Percentiles rank a stretch among this genome's conserved stretches.
Conservation (phyloP, 176 grass and related monocot genomes). For the Urochloa ruziziensis region DNA sequence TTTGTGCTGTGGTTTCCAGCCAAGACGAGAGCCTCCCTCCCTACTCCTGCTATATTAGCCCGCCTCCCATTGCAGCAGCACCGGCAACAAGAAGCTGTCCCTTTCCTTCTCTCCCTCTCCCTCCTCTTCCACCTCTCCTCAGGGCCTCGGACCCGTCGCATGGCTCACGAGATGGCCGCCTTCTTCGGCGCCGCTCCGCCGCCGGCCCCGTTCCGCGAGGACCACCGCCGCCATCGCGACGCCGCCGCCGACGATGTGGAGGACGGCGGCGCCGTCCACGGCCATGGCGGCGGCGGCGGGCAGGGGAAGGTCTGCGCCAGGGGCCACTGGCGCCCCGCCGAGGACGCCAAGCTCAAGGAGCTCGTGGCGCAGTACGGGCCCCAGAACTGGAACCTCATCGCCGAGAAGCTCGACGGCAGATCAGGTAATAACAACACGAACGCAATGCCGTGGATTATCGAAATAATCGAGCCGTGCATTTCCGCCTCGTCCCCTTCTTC, state of each 20-base stretch:
- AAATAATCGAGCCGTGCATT: not conserved
- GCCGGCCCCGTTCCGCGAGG: slow-evolving; percentile 13
- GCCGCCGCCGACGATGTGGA: too few species aligned
- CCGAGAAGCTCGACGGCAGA: slow-evolving; percentile 73
- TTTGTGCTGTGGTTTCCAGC: not conserved
- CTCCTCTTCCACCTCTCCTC: not conserved
- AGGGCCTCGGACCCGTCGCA: not conserved
- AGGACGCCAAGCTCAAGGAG: slow-evolving; percentile 68
- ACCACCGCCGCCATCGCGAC: not conserved
- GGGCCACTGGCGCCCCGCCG: slow-evolving; percentile 64
- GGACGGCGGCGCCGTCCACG: too few species aligned
- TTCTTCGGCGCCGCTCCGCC: slow-evolving; percentile 31
- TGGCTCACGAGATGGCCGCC: slow-evolving; percentile 27
- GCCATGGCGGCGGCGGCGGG: not conserved
- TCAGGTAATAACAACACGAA: slow-evolving; percentile 34
- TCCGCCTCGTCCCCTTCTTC: not conserved
- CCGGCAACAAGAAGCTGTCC: slow-evolving; percentile 13
- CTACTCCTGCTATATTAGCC: slow-evolving; percentile 36
- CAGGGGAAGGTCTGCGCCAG: slow-evolving; percentile 43
- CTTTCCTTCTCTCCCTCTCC: slow-evolving; percentile 20
- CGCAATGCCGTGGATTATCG: too few species aligned
- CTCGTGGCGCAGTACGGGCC: slow-evolving; percentile 59
- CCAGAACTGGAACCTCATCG: slow-evolving; percentile 85
- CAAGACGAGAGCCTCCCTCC: not conserved
- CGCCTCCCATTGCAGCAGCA: not conserved